phyloP scores from a whole-genome alignment of 257 asterid species.

The Nicotiana sylvestris region DNA sequence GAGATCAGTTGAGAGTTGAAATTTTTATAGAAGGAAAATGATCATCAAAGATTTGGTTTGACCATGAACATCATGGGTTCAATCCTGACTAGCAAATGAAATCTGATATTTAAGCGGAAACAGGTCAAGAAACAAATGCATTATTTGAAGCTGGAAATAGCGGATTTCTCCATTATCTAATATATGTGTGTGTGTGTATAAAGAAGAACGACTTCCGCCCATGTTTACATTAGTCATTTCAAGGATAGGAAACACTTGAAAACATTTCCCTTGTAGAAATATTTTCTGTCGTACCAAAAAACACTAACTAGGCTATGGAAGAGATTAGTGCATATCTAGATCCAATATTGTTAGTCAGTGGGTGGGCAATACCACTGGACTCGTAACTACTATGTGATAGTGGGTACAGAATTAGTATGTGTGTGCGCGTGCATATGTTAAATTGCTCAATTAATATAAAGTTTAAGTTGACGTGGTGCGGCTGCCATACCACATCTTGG shows the following conservation, averaged over 20 bases:
- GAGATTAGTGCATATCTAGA: not conserved
- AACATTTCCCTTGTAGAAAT: not conserved
- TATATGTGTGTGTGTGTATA: not conserved
- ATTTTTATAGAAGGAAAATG: not conserved
- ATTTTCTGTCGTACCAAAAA: not conserved
- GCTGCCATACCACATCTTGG: not conserved
- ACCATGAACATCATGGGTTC: not conserved
- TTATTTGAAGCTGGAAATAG: not conserved
- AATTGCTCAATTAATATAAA: not conserved
- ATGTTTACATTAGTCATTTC: not conserved
- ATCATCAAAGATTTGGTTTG: not conserved
- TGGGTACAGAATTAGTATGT: not conserved
- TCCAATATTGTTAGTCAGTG: not conserved
- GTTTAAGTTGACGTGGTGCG: not conserved
- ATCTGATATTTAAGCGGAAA: not conserved
- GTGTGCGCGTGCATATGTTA: not conserved
- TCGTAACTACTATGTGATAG: not conserved
- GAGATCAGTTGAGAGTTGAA: not conserved
- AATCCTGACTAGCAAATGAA: not conserved
- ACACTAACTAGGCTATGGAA: not conserved
- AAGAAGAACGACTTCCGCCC: not conserved
- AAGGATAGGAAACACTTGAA: not conserved
- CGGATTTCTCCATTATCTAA: not conserved
- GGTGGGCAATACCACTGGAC: not conserved
- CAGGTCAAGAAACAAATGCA: not conserved